Base-by-base conservation (phyloP, 2,329 filamentous ascomycete species). In the Aquanectria penicillioides region DNA sequence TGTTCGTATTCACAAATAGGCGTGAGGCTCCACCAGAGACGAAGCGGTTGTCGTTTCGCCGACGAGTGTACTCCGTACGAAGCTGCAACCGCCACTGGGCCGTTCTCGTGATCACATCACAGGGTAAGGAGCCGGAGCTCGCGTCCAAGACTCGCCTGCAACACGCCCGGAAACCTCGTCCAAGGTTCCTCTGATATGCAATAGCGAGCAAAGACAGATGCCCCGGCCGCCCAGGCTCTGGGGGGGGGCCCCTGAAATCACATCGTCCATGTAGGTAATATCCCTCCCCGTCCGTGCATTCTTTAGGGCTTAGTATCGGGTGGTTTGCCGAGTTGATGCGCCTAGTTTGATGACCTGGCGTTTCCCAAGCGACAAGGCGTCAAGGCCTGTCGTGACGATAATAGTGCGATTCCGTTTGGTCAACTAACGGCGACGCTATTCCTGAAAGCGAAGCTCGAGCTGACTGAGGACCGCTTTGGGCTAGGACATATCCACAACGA, bases 1-100 rank as follows among this genome's bases (percentile, higher is more conserved):
- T 37, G 18, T 46, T 53, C 50, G 50, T 53, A 53, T 53, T 53
- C 50, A 46, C 33, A 53, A 53, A 53, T 53, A 53, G 50, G 28
- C 49, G 49, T 23, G 33, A 25, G 15, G 49, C 23, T 44, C 49
- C 38, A 26, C 29, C n/a, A 25, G 38, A 25, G 22, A n/a, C 37
- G 20, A 40, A n/a, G 38, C 22, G 38, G 25, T 41, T 41, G 20
- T 13, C 20, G 7, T 22, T 18, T 10, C 12, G 38, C 25, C n/a
- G n/a, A n/a, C n/a, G n/a, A n/a, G n/a, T n/a, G n/a, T n/a, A n/a
- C n/a, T n/a, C n/a, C n/a, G n/a, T n/a, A n/a, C n/a, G n/a, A n/a
- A n/a, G n/a, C n/a, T n/a, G n/a, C n/a, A n/a, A n/a, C n/a, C n/a
- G n/a, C n/a, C n/a, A n/a, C n/a, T 26, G 38, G 23, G 22, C 9